Base-by-base conservation (phyloP, 78 protist genomes). In the Isochrysis galbana region DNA sequence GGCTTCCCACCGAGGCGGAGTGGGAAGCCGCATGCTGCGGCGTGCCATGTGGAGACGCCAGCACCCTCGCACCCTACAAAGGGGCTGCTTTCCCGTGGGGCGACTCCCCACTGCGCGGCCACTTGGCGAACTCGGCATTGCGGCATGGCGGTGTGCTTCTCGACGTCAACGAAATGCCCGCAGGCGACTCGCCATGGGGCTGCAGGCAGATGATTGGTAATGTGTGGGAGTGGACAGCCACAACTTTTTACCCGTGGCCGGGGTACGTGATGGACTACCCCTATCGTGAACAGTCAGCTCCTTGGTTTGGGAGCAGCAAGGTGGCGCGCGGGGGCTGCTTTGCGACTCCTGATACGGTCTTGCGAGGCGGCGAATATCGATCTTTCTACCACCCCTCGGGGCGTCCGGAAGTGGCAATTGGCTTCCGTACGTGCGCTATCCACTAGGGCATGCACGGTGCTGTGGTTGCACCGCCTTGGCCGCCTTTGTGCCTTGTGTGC, bases 181-280 rank as follows among this genome's bases (percentile, higher is more conserved):
- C 39, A 10, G 80, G 39, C 5, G 80, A 70, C 22, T 70, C 80
- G 42, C 1, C 21, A 11, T 70, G 34, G 34, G 80, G 80, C 17
- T 5, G 5, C 41, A 36, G 80, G 17, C 80, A 94, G 48, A 54
- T 91, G 91, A 17, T 38, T 0, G 95, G 95, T 41, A 94, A 94
- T 55, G 93, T 91, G 36, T 94, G 95, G 95, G 95, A 94, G 47
- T 94, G 95, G 95, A 70, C 80, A 11, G 34, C 80, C n/a, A 70
- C 80, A 2, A 3, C 34, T 17, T 70, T 70, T 21, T 70, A 70
- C 17, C 80, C 80, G 11, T 70, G 5, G 44, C 80, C 80, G 1
- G 80, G 80, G 44, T 70, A 32, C 17, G 80, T 70, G 11, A 14
- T n/a, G 39, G 80, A 70, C 41, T 70, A 36, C 17, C 80, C 80